These are phyloP conservation scores for Melocanna baccifera DNA, from an alignment of 176 grass and related monocot species.

Conservation along the genomic window DNA sequence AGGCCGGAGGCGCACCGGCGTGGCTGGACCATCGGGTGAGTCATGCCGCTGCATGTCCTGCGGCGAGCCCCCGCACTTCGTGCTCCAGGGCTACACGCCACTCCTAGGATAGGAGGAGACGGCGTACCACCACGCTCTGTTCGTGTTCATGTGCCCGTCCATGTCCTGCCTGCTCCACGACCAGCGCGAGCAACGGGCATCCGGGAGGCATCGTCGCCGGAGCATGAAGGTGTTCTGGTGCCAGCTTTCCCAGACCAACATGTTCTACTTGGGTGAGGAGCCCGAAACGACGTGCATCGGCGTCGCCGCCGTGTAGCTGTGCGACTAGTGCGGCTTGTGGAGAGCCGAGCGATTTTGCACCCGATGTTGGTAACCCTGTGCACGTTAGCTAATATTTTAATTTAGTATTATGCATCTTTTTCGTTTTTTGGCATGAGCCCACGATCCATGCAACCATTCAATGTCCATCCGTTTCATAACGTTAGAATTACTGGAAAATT, in stretches of 20 bases:
- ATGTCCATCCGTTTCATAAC: too few relatives aligned
- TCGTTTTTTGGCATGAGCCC: too few relatives aligned
- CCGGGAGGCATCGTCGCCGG: neutral
- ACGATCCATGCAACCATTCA: too few relatives aligned
- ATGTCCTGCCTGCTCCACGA: constrained; percentile 53
- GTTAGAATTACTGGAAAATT: too few relatives aligned
- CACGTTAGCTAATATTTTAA: too few relatives aligned
- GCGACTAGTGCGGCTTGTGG: constrained; percentile 46
- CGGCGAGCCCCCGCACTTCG: constrained; percentile 39
- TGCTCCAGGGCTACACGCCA: constrained; percentile 50
- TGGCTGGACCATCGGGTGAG: constrained; percentile 46
- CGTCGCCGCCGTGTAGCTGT: neutral
- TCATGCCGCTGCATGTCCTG: constrained; percentile 35
- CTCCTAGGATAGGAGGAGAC: constrained; percentile 25
- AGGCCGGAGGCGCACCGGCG: constrained; percentile 41
- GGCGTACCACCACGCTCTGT: constrained; percentile 48
- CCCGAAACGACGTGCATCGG: constrained; percentile 27
- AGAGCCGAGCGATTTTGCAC: constrained; percentile 40
- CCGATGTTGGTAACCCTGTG: too few relatives aligned
- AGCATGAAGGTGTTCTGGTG: constrained; percentile 59
- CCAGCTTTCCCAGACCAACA: constrained; percentile 43
- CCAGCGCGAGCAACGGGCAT: constrained; percentile 44
- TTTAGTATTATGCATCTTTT: too few relatives aligned
- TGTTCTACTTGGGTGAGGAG: constrained; percentile 31
- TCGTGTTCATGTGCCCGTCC: constrained; percentile 58